phyloP scores from a whole-genome alignment of 1,284 basidiomycete species.

The Fomitopsis pinicola region DNA sequence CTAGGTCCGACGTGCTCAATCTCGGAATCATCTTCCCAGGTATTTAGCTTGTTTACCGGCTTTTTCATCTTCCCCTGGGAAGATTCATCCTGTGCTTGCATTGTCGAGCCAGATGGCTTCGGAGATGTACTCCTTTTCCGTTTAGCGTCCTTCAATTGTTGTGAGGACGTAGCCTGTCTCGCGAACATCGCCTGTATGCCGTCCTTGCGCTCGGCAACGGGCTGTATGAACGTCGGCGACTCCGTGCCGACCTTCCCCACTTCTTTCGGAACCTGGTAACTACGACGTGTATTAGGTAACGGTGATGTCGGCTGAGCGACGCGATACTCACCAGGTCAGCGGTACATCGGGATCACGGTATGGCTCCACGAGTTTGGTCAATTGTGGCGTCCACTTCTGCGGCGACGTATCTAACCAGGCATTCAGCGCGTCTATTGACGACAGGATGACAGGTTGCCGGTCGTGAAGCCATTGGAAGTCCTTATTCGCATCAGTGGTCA shows the following conservation, averaged over 20 bases:
- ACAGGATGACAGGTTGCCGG: conserved; percentile 87
- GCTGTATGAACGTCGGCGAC: conserved; percentile 79
- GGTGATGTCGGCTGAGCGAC: background rate
- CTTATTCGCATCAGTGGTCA: conserved; percentile 76
- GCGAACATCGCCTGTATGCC: conserved; percentile 88
- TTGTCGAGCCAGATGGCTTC: background rate
- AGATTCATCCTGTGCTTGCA: background rate
- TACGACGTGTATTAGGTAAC: conserved; percentile 25
- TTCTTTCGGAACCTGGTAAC: conserved; percentile 87
- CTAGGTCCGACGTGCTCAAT: conserved; percentile 15
- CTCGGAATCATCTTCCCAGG: conserved; percentile 22
- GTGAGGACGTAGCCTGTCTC: conserved; percentile 39
- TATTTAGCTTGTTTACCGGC: conserved; percentile 14
- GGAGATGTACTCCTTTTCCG: conserved; percentile 16
- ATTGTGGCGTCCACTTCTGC: conserved; percentile 55
- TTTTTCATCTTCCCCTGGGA: background rate
- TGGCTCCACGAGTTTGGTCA: conserved; percentile 65
- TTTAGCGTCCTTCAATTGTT: conserved; percentile 1
- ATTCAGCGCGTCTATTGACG: conserved; percentile 53
- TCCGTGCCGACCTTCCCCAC: conserved; percentile 89
- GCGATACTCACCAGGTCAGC: conserved; percentile 60
- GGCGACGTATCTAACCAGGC: conserved; percentile 79
- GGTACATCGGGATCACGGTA: conserved; percentile 49
- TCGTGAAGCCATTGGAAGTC: conserved; percentile 83
- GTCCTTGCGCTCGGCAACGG: conserved; percentile 76